Evolutionary conservation across 805 yeast genomes (phyloP).

Genomic region (Priceomyces medius): DNA sequence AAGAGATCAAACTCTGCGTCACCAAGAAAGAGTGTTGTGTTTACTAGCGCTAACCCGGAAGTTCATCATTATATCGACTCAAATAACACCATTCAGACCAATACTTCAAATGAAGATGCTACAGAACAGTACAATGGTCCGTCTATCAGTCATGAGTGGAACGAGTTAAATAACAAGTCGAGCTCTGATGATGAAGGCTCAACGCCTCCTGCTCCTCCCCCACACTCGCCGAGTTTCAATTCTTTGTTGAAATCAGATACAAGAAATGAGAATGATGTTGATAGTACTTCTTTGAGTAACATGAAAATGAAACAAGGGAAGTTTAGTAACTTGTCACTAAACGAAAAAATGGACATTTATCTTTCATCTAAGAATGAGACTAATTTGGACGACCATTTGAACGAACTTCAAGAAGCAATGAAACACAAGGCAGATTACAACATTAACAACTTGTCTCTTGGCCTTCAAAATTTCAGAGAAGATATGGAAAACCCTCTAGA

Average conservation of each 20-base stretch:
- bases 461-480: conserved; percentile 20
- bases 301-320: conserved; percentile 23
- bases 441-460: conserved; percentile 34
- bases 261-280: conserved; percentile 15
- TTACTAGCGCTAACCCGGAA: conserved; percentile 28
- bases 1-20: conserved; percentile 17
- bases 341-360: conserved; percentile 46
- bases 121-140: conserved; percentile 5
- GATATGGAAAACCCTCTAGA: conserved; percentile 32
- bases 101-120: conserved; percentile 4
- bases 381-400: conserved; percentile 35
- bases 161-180: conserved; percentile 11
- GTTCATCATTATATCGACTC: conserved; percentile 26
- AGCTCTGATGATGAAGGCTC: conserved; percentile 7
- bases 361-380: conserved; percentile 21
- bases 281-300: conserved; percentile 13
- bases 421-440: conserved; percentile 29
- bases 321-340: conserved; percentile 34
- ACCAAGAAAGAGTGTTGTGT: conserved; percentile 40
- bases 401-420: conserved; percentile 24
- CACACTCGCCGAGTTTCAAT: conserved; percentile 14
- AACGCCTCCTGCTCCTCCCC: conserved; percentile 33
- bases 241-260: conserved; percentile 9
- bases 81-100: neutral
- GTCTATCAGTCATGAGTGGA: conserved; percentile 19